These are phyloP conservation scores for Bassia scoparia DNA, from an alignment of 148 eudicot genomes.

Conservation along the genomic window DNA sequence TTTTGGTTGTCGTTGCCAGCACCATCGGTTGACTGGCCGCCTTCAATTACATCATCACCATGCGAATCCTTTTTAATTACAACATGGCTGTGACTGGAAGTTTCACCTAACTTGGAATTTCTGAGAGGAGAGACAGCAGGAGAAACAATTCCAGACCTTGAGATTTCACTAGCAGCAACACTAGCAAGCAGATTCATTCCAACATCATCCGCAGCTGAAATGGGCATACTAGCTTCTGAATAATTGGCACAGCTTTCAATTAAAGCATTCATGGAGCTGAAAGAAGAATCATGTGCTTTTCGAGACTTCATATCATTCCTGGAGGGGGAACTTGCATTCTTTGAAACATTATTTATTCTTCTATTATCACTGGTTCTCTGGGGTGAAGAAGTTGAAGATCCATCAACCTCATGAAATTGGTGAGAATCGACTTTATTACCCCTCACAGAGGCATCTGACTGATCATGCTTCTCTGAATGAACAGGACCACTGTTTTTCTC, in stretches of 20 bases:
- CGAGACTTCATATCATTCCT: slow-evolving; percentile 32
- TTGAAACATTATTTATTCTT: slow-evolving; percentile 31
- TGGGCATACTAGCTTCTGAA: slow-evolving; percentile 52
- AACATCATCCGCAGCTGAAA: slow-evolving; percentile 62
- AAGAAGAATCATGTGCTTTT: slow-evolving; percentile 49
- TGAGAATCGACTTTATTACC: slow-evolving; percentile 28
- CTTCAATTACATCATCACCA: slow-evolving; percentile 17
- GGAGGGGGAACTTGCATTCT: slow-evolving; percentile 24
- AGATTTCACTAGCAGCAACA: slow-evolving; percentile 88
- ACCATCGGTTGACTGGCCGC: not conserved
- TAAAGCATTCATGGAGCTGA: slow-evolving; percentile 79
- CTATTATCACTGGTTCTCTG: slow-evolving; percentile 27
- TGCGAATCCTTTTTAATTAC: slow-evolving; percentile 19
- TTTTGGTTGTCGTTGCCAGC: slow-evolving; percentile 23
- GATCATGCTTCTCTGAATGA: slow-evolving; percentile 47
- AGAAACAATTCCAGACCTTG: slow-evolving; percentile 42
- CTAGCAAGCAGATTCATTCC: slow-evolving; percentile 96
- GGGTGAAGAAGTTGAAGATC: slow-evolving; percentile 27
- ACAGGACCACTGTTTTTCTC: slow-evolving; percentile 50
- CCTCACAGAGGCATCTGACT: slow-evolving; percentile 36
- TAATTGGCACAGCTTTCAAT: slow-evolving; percentile 82
- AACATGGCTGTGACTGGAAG: slow-evolving; percentile 22
- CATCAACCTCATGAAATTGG: slow-evolving; percentile 39
- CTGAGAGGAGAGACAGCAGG: slow-evolving; percentile 49
- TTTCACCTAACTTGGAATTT: slow-evolving; percentile 30